A percentile compares a stretch with the other conserved stretches of the same genome.
Evolutionary conservation across 139 green algal species (phyloP).

Genomic region (Eudorina sp.): DNA sequence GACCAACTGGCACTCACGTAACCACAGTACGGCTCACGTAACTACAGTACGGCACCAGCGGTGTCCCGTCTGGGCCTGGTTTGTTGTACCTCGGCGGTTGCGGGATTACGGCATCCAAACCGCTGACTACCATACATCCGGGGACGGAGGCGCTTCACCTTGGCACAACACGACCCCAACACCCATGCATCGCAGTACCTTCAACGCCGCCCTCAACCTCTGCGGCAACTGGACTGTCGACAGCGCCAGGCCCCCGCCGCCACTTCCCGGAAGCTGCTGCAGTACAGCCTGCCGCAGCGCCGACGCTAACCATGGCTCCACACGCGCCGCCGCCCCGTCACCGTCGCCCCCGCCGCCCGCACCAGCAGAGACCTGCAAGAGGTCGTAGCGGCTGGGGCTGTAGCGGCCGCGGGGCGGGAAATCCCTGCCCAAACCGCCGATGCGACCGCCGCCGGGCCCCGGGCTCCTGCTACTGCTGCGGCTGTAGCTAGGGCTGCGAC

Average conservation of each 20-base stretch:
- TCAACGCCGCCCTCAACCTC: neutral
- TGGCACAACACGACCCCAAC: no score
- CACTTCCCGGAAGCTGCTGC: neutral
- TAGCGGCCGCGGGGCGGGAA: neutral
- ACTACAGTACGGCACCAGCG: no score
- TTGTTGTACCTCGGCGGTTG: no score
- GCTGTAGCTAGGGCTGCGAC: neutral
- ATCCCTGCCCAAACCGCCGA: neutral
- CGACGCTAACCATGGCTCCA: neutral
- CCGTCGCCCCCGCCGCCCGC: neutral
- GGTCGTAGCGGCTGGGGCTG: neutral
- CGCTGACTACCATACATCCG: no score
- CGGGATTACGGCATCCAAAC: no score
- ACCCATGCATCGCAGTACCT: conserved; percentile 22
- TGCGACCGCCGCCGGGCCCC: neutral
- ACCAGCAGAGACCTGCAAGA: neutral
- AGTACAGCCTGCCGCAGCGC: neutral
- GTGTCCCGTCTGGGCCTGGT: no score
- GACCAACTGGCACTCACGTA: no score
- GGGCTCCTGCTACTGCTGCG: neutral
- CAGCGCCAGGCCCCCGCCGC: neutral
- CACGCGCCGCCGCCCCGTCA: neutral
- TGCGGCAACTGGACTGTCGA: conserved; percentile 12
- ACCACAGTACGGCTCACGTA: no score
- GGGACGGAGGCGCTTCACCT: no score